Base-by-base conservation (phyloP, 2,329 filamentous ascomycete genomes). In the Drechslerella coelobrocha region DNA sequence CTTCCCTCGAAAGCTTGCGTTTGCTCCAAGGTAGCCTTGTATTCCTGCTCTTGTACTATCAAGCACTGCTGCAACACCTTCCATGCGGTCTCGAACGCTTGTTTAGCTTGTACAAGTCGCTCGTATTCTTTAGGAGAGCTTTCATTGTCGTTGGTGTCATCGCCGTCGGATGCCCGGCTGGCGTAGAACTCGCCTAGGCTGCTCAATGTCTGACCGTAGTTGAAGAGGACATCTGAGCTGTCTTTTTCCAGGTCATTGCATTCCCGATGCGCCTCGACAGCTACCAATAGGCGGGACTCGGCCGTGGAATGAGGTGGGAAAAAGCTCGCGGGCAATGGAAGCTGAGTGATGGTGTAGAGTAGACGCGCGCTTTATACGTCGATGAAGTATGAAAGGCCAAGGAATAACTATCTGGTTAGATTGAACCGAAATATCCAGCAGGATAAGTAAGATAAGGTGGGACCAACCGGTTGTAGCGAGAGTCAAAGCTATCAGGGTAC, bases 391-490 rank as follows among this genome's bases (percentile, higher is more conserved):
- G 27, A 26, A 29, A 31, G 23, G 17, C 6, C 39, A 24, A n/a
- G 21, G 37, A 27, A 7, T 5, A 17, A 61, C 21, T 17, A 17
- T 17, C 17, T 9, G 43, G n/a, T n/a, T n/a, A n/a, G n/a, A n/a
- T n/a, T n/a, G n/a, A n/a, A n/a, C n/a, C n/a, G n/a, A n/a, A n/a
- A n/a, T n/a, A n/a, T n/a, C n/a, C n/a, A n/a, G n/a, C n/a, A n/a
- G n/a, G n/a, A n/a, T n/a, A n/a, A n/a, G n/a, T n/a, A n/a, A n/a
- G n/a, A n/a, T n/a, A n/a, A n/a, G n/a, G n/a, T n/a, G n/a, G n/a
- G 45, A 57, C 60, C 10, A 27, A 74, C 72, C 60, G 48, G 47
- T 76, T 76, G 29, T 76, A 76, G 21, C 73, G 61, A 10, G 75
- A 73, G 50, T 76, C 74, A 34, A 75, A 74, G 47, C 59, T 72